Conservation (phyloP, 257 asterid species). For the Craterostigma plantagineum region DNA sequence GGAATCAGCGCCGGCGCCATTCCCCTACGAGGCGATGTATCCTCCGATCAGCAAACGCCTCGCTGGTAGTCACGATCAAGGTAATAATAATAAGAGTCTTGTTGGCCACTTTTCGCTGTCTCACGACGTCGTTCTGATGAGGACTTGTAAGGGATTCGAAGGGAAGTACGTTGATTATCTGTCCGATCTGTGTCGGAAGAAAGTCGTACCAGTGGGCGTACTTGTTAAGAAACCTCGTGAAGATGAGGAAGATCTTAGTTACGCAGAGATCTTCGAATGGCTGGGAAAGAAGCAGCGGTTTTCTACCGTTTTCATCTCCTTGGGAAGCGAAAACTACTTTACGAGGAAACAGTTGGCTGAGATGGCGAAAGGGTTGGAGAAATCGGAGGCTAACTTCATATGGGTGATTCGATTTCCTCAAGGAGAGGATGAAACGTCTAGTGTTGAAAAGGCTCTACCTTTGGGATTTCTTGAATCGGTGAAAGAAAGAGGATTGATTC, state of each 20-base stretch:
- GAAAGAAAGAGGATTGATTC: conserved; percentile 11
- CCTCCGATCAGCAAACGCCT: background rate
- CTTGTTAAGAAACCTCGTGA: background rate
- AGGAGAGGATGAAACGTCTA: conserved; percentile 1
- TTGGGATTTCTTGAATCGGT: conserved; percentile 14
- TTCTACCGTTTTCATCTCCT: conserved; percentile 14
- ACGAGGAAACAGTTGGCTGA: conserved; percentile 8
- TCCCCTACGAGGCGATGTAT: conserved; percentile 16
- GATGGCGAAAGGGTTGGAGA: conserved; percentile 16
- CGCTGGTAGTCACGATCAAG: background rate
- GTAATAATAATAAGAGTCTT: no score
- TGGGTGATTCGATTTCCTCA: conserved; percentile 13
- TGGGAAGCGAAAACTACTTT: conserved; percentile 19
- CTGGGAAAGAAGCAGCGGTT: conserved; percentile 5
- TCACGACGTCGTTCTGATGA: conserved; percentile 15
- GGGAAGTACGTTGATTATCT: conserved; percentile 16
- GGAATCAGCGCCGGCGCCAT: conserved; percentile 7
- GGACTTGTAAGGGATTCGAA: conserved; percentile 10
- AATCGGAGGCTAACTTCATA: conserved; percentile 9
- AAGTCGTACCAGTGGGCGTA: conserved; percentile 12
- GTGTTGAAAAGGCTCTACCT: conserved; percentile 7
- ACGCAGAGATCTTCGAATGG: conserved; percentile 13
- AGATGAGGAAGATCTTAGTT: background rate
- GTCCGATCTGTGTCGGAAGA: conserved; percentile 10
- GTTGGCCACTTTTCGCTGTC: conserved; percentile 10